Percentiles rank a stretch among this genome's conserved stretches.
Evolutionary conservation across 139 green algal species (phyloP).

Genomic region (Nannochloris sp.): DNA sequence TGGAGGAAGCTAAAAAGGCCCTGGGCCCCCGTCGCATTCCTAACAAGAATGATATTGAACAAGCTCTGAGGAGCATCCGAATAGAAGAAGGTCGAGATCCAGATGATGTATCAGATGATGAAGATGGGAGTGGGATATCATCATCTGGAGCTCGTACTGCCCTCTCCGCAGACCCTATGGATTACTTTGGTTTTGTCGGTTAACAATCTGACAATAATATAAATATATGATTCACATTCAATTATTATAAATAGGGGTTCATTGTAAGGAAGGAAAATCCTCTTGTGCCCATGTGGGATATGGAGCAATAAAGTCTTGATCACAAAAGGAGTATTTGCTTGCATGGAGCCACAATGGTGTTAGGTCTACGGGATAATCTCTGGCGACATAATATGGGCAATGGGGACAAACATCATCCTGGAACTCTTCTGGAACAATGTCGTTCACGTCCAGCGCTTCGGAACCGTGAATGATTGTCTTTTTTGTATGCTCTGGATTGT

Average conservation of each 20-base stretch:
- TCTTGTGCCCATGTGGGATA: slow-evolving; percentile 48
- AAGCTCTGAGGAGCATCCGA: slow-evolving; percentile 21
- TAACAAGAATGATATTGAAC: slow-evolving; percentile 14
- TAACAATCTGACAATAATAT: not conserved
- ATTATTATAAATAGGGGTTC: too few species aligned
- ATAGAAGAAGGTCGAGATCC: slow-evolving; percentile 21
- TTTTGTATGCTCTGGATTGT: too few species aligned
- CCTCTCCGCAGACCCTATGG: slow-evolving; percentile 18
- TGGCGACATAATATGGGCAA: slow-evolving; percentile 28
- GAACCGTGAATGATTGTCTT: too few species aligned
- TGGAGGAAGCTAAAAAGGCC: slow-evolving; percentile 40
- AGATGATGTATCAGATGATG: not conserved
- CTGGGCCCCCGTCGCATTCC: slow-evolving; percentile 32
- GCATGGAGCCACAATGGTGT: slow-evolving; percentile 63
- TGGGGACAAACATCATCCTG: slow-evolving; percentile 20
- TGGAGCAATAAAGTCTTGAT: slow-evolving; percentile 47
- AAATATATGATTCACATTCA: too few species aligned
- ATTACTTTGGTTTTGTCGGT: slow-evolving; percentile 42
- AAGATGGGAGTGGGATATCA: slow-evolving; percentile 4
- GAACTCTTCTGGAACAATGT: not conserved
- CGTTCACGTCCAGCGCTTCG: not conserved
- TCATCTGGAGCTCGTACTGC: slow-evolving; percentile 12
- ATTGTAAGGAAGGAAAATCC: slow-evolving; percentile 4
- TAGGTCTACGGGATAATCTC: slow-evolving; percentile 34
- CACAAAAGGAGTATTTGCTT: slow-evolving; percentile 27